phyloP scores from a whole-genome alignment of 345 rosid genomes.

The Reutealis trisperma region DNA sequence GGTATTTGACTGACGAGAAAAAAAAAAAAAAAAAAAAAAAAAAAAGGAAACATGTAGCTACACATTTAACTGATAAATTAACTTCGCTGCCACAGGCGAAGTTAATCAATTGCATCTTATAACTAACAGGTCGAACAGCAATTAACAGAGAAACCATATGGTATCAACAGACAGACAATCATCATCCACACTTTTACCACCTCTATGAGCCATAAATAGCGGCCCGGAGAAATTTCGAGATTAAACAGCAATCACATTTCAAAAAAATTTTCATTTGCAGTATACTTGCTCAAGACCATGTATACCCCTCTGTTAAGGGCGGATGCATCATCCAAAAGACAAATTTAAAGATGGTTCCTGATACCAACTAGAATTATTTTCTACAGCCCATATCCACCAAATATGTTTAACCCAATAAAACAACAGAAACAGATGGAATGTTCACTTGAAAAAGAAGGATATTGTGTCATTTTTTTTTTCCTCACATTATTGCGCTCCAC shows the following conservation, averaged over 20 bases:
- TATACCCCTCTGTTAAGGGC: slow-evolving; percentile 19
- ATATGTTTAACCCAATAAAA: slow-evolving; percentile 23
- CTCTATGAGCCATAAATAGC: too few relatives aligned
- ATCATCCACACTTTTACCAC: neutral
- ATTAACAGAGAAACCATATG: too few relatives aligned
- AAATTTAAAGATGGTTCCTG: slow-evolving; percentile 18
- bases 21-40: too few relatives aligned
- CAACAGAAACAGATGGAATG: slow-evolving; percentile 1
- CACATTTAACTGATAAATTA: neutral
- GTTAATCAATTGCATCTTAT: too few relatives aligned
- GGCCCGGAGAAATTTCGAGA: too few relatives aligned
- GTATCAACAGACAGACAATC: neutral
- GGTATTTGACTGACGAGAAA: too few relatives aligned
- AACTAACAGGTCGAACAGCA: too few relatives aligned
- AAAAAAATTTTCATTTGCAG: neutral
- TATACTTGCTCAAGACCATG: neutral
- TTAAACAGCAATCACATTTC: neutral
- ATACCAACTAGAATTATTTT: slow-evolving; percentile 44
- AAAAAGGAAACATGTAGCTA: too few relatives aligned
- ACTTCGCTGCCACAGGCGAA: too few relatives aligned
- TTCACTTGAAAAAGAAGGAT: slow-evolving; percentile 7
- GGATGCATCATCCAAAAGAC: neutral
- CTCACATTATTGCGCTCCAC: slow-evolving; percentile 37
- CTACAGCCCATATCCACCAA: slow-evolving; percentile 40
- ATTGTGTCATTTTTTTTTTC: neutral